Conservation (phyloP, 805 yeast genomes). For the Myxozyma monticola region DNA sequence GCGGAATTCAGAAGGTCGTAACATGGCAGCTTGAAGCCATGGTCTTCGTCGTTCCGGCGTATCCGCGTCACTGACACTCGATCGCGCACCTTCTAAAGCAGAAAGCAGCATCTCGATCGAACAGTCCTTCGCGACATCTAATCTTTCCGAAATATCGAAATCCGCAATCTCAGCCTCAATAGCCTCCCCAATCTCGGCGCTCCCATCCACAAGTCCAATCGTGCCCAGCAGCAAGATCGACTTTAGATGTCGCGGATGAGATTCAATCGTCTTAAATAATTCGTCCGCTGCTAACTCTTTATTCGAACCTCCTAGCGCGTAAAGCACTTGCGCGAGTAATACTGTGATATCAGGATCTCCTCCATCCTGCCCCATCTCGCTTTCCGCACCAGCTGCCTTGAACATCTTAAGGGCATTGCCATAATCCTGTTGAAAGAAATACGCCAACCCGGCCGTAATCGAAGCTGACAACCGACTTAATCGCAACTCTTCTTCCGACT, state of each 20-base stretch:
- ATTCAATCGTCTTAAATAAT: conserved; percentile 62
- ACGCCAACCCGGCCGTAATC: conserved; percentile 69
- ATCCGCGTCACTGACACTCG: conserved; percentile 22
- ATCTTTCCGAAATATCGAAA: conserved; percentile 1
- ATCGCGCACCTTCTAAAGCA: conserved; percentile 27
- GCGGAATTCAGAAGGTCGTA: conserved; percentile 68
- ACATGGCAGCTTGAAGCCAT: conserved; percentile 71
- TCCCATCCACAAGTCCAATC: conserved; percentile 61
- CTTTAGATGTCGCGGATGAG: conserved; percentile 62
- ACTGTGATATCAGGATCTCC: conserved; percentile 68
- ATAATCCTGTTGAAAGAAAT: conserved; percentile 63
- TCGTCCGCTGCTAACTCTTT: conserved; percentile 83
- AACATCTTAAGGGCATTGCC: conserved; percentile 69
- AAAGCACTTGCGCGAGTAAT: conserved; percentile 74
- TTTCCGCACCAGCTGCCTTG: conserved; percentile 56
- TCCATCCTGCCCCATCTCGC: too few relatives aligned
- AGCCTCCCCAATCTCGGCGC: conserved; percentile 59
- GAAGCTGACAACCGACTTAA: conserved; percentile 51
- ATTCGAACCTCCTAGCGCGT: conserved; percentile 72
- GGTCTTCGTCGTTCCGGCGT: conserved; percentile 34
- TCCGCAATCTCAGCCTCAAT: conserved; percentile 63
- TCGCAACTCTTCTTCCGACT: conserved; percentile 27
- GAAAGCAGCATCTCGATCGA: conserved; percentile 26
- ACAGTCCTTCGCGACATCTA: background rate
- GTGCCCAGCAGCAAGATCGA: conserved; percentile 79